These are phyloP conservation scores for Monosporascus ibericus DNA, from an alignment of 2,329 filamentous ascomycete genomes.

Conservation along the genomic window DNA sequence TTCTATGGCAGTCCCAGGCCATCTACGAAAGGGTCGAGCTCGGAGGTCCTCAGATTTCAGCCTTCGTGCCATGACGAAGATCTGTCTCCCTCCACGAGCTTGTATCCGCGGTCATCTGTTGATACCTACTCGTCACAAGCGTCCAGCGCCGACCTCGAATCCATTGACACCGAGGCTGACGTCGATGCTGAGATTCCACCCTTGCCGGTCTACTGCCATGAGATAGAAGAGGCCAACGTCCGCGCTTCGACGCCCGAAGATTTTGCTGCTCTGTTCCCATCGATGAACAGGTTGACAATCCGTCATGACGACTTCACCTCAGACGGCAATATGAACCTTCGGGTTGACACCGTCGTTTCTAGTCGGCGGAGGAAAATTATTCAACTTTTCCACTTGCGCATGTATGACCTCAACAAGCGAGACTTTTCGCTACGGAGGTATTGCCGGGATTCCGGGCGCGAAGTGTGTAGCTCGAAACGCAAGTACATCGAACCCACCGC, in stretches of 20 bases:
- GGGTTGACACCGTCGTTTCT: conserved; percentile 71
- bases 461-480: conserved; percentile 80
- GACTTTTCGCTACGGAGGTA: conserved; percentile 91
- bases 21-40: conserved; percentile 28
- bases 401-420: conserved; percentile 81
- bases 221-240: conserved; percentile 58
- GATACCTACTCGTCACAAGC: conserved; percentile 74
- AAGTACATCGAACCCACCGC: conserved; percentile 54
- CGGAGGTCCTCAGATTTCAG: conserved; percentile 12
- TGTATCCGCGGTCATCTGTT: conserved; percentile 54
- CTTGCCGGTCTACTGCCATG: conserved; percentile 54
- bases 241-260: conserved; percentile 73
- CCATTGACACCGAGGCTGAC: conserved; percentile 28
- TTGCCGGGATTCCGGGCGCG: conserved; percentile 84
- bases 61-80: conserved; percentile 24
- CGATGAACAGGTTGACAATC: conserved; percentile 71
- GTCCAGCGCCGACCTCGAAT: conserved; percentile 52
- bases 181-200: conserved; percentile 39
- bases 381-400: conserved; percentile 85
- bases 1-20: conserved; percentile 34
- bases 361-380: conserved; percentile 61
- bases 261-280: conserved; percentile 83
- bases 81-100: conserved; percentile 34
- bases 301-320: conserved; percentile 84
- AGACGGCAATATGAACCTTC: conserved; percentile 95